Evolutionary conservation across 192 early-diverging fungal genomes (phyloP), one percentile per base, ranked within the genome.

Genomic region (Coemansia pectinata): DNA sequence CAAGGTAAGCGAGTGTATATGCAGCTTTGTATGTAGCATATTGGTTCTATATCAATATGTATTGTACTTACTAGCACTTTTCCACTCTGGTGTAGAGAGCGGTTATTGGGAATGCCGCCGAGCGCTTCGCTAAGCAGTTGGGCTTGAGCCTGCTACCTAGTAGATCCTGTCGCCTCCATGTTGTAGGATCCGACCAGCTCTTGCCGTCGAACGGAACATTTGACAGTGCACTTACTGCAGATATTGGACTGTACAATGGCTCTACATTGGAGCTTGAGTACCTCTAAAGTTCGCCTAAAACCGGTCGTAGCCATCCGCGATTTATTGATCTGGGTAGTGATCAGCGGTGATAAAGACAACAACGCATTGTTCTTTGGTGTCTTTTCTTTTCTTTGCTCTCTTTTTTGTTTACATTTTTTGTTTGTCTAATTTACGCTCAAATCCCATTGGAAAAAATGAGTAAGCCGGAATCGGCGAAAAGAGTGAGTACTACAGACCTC

Each of bases 181-280:
- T 58, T 23, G 50, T 62, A 21, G 66, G 66, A 15, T 17, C 57
- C 4, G 48, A 33, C 36, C 62, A 68, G 23, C 5, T 23, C 23
- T 62, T 82, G 33, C 72, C 74, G 15, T 52, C 80, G 17, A 72
- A 66, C 66, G 69, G 62, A 27, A 34, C 42, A 23, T 77, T 82
- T 57, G 47, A 29, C 21, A 61, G 70, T 27, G 64, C 62, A 53
- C 44, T 71, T 14, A 21, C 6, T 21, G 25, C 65, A 0, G 50
- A 25, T 25, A 7, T 6, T 0, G 39, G 29, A 5, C 59, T 82
- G 10, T 77, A 59, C 40, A 82, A 82, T 17, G 80, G 80, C 5
- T 82, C 74, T 66, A 69, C 59, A 4, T 42, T 81, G 2, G 79
- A 76, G 47, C 59, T 80, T 15, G 41, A 41, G 2, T 10, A 53